phyloP scores from a whole-genome alignment of 352 stramenopile genomes.

The Poterioochromonas sp. region DNA sequence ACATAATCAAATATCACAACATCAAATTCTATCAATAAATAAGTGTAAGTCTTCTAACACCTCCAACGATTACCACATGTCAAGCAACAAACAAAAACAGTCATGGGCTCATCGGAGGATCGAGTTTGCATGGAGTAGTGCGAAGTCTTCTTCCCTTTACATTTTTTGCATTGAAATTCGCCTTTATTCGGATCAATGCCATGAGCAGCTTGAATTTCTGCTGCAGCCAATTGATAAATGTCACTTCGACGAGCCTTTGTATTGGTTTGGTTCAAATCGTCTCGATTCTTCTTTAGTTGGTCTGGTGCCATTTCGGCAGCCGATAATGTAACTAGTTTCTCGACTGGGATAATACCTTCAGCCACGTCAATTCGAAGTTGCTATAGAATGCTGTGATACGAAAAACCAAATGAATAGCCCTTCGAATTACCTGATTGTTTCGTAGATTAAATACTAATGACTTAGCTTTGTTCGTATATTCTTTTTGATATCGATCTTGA shows the following conservation, averaged over 20 bases:
- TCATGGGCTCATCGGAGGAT: slow-evolving; percentile 89
- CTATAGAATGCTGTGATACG: neutral
- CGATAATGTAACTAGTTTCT: neutral
- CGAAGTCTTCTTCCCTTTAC: slow-evolving; percentile 81
- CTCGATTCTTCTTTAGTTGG: neutral
- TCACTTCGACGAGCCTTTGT: slow-evolving; percentile 26
- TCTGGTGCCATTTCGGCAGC: neutral
- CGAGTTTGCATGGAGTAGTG: slow-evolving; percentile 88
- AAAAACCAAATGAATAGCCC: slow-evolving; percentile 38
- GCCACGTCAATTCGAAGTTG: slow-evolving; percentile 27
- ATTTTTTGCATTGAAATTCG: slow-evolving; percentile 63
- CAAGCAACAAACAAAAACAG: slow-evolving; percentile 82
- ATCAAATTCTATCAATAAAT: no score
- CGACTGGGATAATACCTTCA: neutral
- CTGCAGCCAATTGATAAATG: slow-evolving; percentile 36
- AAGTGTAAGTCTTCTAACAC: no score
- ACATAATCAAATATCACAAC: no score
- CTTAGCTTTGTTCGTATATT: slow-evolving; percentile 30
- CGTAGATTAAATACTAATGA: slow-evolving; percentile 40
- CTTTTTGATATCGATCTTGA: slow-evolving; percentile 9
- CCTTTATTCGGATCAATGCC: slow-evolving; percentile 42
- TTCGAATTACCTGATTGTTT: slow-evolving; percentile 41
- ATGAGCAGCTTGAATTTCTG: slow-evolving; percentile 35
- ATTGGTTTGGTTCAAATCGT: neutral
- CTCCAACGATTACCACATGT: slow-evolving; percentile 85